Base-by-base conservation (phyloP, 805 yeast species). In the Candida dajiaensis region DNA sequence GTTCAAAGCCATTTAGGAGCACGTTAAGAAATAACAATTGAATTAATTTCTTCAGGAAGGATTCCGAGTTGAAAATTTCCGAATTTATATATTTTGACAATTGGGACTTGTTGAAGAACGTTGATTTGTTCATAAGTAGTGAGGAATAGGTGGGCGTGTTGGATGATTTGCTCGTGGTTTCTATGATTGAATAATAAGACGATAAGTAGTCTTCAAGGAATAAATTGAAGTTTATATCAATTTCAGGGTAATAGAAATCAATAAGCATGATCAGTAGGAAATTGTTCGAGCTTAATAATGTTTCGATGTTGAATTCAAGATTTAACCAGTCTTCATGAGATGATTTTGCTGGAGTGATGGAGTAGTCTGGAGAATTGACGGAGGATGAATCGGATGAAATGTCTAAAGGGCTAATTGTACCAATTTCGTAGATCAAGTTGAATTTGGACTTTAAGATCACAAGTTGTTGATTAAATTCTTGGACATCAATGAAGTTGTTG, bases 61-160 rank as follows among this genome's bases (percentile, higher is more conserved):
- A 39, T 35, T 59, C 64, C 5, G 56, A 50, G 45, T 58, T 59
- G 52, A 59, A 59, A 1, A 57, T 50, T 19, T 59, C 61, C 21
- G 50, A 41, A 40, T 56, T 47, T 3, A 59, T 46, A 4, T 57
- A 43, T 10, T 46, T 48, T 16, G 52, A 50, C 10, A 59, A 42
- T 42, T 58, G 61, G 4, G 11, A 5, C 42, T 56, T 58, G 35
- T 48, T 53, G 39, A 59, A 59, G 38, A 47, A 15, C 44, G 38
- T 43, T 38, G 50, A 40, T 44, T 48, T 43, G 40, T 43, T 38
- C 41, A 47, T 44, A 12, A 50, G 39, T 15, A 45, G 15, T 8
- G 52, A 44, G 4, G 61, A 56, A 29, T 56, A 55, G 3, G 61
- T 54, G 2, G 64, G 56, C 2, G 60, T 51, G 36, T 51, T 50